A percentile compares a stretch with the other conserved stretches of the same genome.
phyloP scores from a whole-genome alignment of 2,329 filamentous ascomycete genomes.

The Thielaviopsis musarum region DNA sequence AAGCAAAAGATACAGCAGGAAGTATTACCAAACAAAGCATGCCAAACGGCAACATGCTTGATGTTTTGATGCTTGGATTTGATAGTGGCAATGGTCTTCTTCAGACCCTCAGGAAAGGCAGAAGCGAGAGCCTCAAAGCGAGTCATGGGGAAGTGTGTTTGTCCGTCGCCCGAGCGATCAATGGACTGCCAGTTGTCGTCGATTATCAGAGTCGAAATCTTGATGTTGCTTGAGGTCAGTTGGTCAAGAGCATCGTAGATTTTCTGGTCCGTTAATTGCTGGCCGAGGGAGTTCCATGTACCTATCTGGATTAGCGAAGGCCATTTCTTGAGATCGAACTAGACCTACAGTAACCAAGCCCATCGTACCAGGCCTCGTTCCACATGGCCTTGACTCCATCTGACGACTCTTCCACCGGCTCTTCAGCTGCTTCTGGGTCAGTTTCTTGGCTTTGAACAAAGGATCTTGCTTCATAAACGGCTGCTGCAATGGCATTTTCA shows the following conservation, averaged over 20 bases:
- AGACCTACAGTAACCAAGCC: slow-evolving; percentile 64
- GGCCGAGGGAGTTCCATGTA: slow-evolving; percentile 89
- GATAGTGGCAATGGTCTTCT: slow-evolving; percentile 51
- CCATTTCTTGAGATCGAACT: background rate
- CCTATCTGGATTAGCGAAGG: slow-evolving; percentile 21
- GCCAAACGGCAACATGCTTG: slow-evolving; percentile 82
- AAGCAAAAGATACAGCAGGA: background rate
- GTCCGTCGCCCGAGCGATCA: slow-evolving; percentile 31
- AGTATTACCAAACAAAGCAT: slow-evolving; percentile 46
- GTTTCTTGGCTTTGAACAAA: slow-evolving; percentile 14
- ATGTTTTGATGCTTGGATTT: slow-evolving; percentile 54
- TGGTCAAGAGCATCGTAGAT: slow-evolving; percentile 58
- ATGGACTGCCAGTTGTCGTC: slow-evolving; percentile 94
- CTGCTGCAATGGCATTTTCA: slow-evolving; percentile 60
- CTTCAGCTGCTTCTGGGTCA: background rate
- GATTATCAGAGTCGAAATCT: slow-evolving; percentile 75
- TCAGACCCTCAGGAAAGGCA: slow-evolving; percentile 67
- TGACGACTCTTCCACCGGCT: slow-evolving; percentile 13
- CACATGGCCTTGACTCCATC: slow-evolving; percentile 43
- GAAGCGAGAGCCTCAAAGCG: slow-evolving; percentile 72
- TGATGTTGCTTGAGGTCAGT: slow-evolving; percentile 54
- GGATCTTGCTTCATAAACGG: slow-evolving; percentile 74
- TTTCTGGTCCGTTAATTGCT: slow-evolving; percentile 64
- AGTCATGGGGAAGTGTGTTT: slow-evolving; percentile 50
- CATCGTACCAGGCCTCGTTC: slow-evolving; percentile 82